These are phyloP conservation scores for Phialophora verrucosa DNA, from an alignment of 2,329 filamentous ascomycete species.

Conservation along the genomic window DNA sequence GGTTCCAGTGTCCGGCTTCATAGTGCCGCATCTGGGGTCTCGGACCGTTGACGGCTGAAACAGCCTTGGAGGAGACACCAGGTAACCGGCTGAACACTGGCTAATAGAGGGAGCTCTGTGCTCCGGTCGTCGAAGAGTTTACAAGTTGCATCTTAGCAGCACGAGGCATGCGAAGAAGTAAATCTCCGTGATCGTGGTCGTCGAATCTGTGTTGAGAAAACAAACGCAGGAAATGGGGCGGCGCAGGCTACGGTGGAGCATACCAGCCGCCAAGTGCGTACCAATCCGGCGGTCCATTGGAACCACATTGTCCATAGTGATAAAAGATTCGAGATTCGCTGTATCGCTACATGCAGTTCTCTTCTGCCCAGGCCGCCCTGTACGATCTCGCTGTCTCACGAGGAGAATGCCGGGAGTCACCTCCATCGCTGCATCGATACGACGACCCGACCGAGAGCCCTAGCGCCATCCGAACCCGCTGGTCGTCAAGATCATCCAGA, in stretches of 20 bases:
- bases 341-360: background rate
- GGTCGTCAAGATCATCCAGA: slow-evolving; percentile 25
- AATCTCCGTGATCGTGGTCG: background rate
- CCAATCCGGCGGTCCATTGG: background rate
- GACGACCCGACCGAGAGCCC: background rate
- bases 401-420: background rate
- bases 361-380: background rate
- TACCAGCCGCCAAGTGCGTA: background rate
- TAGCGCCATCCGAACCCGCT: slow-evolving; percentile 1
- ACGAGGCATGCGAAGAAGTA: background rate
- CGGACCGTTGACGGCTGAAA: slow-evolving; percentile 15
- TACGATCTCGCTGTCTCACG: background rate
- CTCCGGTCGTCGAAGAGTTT: background rate
- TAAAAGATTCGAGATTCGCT: background rate
- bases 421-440: background rate
- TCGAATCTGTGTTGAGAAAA: background rate
- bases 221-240: background rate
- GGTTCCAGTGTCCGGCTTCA: slow-evolving; percentile 6
- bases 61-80: background rate
- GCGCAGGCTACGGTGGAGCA: background rate
- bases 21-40: slow-evolving; percentile 16
- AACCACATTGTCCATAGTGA: background rate
- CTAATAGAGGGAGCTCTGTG: background rate
- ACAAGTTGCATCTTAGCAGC: background rate
- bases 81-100: background rate